Evolutionary conservation across 805 yeast genomes (phyloP).

Genomic region (Helenozyma rhizophorensis): DNA sequence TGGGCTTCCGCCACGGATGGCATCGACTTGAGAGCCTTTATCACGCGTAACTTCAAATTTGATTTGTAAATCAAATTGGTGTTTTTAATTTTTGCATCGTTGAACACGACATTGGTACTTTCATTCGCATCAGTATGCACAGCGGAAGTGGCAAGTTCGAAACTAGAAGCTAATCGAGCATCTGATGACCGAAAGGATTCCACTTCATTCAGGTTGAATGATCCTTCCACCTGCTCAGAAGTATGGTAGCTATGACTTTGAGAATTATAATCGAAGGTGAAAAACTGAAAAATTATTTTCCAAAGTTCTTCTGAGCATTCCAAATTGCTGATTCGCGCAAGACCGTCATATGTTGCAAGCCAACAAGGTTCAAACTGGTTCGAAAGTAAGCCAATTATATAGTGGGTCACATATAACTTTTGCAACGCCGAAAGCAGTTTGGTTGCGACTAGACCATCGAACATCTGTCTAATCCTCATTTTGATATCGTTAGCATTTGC

Average conservation of each 20-base stretch:
- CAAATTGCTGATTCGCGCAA: slow-evolving; percentile 40
- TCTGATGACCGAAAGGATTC: too few species aligned
- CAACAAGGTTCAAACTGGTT: slow-evolving; percentile 82
- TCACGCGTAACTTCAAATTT: slow-evolving; percentile 50
- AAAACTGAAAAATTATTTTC: slow-evolving; percentile 43
- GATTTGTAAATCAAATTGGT: slow-evolving; percentile 28
- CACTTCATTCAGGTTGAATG: too few species aligned
- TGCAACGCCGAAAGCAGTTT: too few species aligned
- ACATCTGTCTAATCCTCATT: slow-evolving; percentile 60
- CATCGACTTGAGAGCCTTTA: slow-evolving; percentile 53
- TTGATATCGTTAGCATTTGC: slow-evolving; percentile 70
- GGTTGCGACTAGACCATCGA: slow-evolving; percentile 13
- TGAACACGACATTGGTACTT: slow-evolving; percentile 33
- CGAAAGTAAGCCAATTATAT: slow-evolving; percentile 58
- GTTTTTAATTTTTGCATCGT: slow-evolving; percentile 23
- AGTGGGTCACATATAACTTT: slow-evolving; percentile 14
- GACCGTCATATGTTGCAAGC: slow-evolving; percentile 65
- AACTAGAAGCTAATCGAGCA: slow-evolving; percentile 41
- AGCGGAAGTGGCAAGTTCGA: slow-evolving; percentile 22
- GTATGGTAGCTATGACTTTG: slow-evolving; percentile 36
- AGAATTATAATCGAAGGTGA: slow-evolving; percentile 18
- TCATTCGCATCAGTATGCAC: slow-evolving; percentile 27
- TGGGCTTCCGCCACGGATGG: slow-evolving; percentile 69
- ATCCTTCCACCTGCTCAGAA: slow-evolving; percentile 23
- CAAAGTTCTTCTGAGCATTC: slow-evolving; percentile 46